A percentile compares a stretch with the other conserved stretches of the same genome.
phyloP scores from a whole-genome alignment of 345 rosid genomes.

The Corchorus olitorius region DNA sequence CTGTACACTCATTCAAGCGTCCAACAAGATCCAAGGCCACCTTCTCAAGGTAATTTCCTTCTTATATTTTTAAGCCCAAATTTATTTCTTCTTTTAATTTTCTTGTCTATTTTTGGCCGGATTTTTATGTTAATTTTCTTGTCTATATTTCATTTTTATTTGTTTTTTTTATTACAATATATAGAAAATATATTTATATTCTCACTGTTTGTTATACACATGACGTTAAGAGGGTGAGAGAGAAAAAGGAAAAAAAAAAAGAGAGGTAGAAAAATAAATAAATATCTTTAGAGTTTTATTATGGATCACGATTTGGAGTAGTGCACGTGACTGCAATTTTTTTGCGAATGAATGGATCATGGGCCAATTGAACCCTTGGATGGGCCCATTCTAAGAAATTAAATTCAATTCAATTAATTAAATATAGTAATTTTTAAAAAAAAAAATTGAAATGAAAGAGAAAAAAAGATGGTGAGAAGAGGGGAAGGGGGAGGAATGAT shows the following conservation, averaged over 20 bases:
- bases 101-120: neutral
- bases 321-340: constrained; percentile 43
- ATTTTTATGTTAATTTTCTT: neutral
- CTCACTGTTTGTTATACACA: too few species aligned
- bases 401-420: neutral
- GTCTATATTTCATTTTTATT: neutral
- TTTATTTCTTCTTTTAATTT: constrained; percentile 4
- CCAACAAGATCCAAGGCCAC: constrained; percentile 76
- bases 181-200: too few species aligned
- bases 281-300: constrained; percentile 18
- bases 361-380: constrained; percentile 22
- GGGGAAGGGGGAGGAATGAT: neutral
- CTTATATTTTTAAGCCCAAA: constrained; percentile 18
- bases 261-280: neutral
- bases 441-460: neutral
- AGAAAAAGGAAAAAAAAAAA: neutral
- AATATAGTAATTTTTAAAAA: too few species aligned
- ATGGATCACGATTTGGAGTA: constrained; percentile 39
- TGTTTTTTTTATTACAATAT: neutral
- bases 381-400: constrained; percentile 26
- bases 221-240: neutral
- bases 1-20: constrained; percentile 75
- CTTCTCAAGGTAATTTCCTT: constrained; percentile 67
- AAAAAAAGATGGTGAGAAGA: neutral
- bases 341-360: constrained; percentile 28